These are phyloP conservation scores for Favolaschia claudopus DNA, from an alignment of 768 basidiomycete species.

Conservation along the genomic window DNA sequence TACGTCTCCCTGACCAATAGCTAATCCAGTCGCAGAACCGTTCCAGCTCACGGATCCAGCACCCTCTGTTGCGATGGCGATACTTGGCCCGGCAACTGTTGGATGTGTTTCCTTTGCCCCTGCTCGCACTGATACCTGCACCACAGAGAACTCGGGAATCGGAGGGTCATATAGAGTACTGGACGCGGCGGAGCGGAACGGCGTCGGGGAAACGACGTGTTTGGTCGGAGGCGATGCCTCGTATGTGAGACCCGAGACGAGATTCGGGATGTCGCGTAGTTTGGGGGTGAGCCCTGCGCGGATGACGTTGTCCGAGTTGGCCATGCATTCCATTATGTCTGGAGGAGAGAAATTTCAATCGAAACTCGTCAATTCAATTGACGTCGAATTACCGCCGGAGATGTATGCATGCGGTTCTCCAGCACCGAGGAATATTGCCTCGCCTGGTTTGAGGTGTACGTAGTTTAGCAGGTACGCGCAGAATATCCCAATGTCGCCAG, in stretches of 20 bases:
- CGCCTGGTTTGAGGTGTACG: slow-evolving; percentile 77
- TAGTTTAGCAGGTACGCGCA: slow-evolving; percentile 92
- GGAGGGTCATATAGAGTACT: slow-evolving; percentile 86
- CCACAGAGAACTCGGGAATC: slow-evolving; percentile 91
- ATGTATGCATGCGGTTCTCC: slow-evolving; percentile 98
- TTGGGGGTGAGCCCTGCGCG: slow-evolving; percentile 98
- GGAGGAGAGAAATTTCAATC: slow-evolving; percentile 9
- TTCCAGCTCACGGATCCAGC: slow-evolving; percentile 63
- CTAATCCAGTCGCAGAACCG: slow-evolving; percentile 41
- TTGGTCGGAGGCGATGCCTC: slow-evolving; percentile 68
- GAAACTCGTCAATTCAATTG: background rate
- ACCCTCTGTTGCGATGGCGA: slow-evolving; percentile 80
- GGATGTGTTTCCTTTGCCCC: slow-evolving; percentile 62
- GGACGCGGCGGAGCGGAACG: slow-evolving; percentile 48
- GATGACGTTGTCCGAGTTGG: slow-evolving; percentile 98
- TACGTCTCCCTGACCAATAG: slow-evolving; percentile 71
- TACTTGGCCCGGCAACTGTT: slow-evolving; percentile 82
- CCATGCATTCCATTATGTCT: slow-evolving; percentile 99
- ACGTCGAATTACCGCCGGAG: slow-evolving; percentile 72
- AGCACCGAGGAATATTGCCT: slow-evolving; percentile 95
- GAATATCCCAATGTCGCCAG: slow-evolving; percentile 92
- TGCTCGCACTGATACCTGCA: slow-evolving; percentile 59
- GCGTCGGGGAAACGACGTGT: slow-evolving; percentile 71
- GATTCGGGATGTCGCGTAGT: slow-evolving; percentile 90
- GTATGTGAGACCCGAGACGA: slow-evolving; percentile 89